Conservation (phyloP, 1,139 yeast genomes). For the Yarrowia galli region DNA sequence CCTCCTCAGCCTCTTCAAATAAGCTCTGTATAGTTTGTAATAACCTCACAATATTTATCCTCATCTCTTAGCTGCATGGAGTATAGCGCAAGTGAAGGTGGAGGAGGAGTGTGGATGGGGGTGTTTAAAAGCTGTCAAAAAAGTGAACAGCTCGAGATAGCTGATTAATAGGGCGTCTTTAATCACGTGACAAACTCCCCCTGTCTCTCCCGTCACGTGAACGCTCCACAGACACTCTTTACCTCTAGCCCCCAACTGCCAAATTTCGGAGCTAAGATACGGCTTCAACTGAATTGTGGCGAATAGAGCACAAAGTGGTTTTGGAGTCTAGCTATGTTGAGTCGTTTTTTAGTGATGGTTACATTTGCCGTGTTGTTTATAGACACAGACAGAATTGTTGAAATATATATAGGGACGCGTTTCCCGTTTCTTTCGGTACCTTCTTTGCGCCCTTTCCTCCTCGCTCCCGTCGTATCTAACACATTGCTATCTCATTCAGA, state of each 20-base stretch:
- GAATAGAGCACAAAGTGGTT: not conserved
- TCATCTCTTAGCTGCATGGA: constrained; percentile 28
- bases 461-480: too few relatives aligned
- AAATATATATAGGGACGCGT: not conserved
- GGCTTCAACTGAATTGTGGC: not conserved
- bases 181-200: too few relatives aligned
- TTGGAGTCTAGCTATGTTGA: not conserved
- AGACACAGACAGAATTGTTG: not conserved
- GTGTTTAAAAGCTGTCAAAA: too few relatives aligned
- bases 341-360: not conserved
- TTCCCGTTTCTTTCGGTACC: not conserved
- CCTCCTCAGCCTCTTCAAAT: not conserved
- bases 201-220: not conserved
- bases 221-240: too few relatives aligned
- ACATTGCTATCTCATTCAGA: too few relatives aligned
- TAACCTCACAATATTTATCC: not conserved
- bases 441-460: too few relatives aligned
- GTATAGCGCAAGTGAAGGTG: constrained; percentile 8
- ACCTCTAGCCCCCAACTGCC: too few relatives aligned
- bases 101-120: too few relatives aligned
- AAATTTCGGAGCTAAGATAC: constrained; percentile 6
- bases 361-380: not conserved
- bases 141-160: too few relatives aligned
- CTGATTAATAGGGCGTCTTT: too few relatives aligned
- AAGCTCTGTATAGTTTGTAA: constrained; percentile 9